Evolutionary conservation across 805 yeast species (phyloP).

Genomic region (Nakazawaea pomicola): DNA sequence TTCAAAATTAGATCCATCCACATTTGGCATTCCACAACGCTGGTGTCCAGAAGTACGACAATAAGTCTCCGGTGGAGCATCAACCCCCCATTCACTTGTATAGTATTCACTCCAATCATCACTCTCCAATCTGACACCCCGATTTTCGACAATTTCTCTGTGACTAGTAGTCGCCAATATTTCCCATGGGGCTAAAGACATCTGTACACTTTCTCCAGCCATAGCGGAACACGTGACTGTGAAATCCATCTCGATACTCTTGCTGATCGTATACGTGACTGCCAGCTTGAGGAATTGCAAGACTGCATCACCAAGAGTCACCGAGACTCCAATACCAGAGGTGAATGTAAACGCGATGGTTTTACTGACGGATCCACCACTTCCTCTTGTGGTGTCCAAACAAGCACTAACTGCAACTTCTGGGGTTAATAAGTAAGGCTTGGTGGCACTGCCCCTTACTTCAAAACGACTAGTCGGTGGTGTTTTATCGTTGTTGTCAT

Average conservation of each 20-base stretch:
- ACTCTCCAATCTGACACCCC: not conserved
- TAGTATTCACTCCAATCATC: conserved; percentile 4
- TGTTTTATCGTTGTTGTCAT: not conserved
- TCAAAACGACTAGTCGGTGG: conserved; percentile 1
- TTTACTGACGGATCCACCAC: conserved; percentile 9
- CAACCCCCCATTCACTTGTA: conserved; percentile 10
- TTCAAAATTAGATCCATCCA: conserved; percentile 3
- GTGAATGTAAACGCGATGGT: not conserved
- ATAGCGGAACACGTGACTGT: conserved; percentile 7
- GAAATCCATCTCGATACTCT: too few relatives aligned
- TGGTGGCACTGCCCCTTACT: not conserved
- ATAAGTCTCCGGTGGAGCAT: conserved; percentile 8
- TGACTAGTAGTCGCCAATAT: not conserved
- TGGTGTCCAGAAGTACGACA: conserved; percentile 4
- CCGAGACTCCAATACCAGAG: conserved; percentile 5
- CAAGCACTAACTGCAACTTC: conserved; percentile 9
- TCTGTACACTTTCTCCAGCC: conserved; percentile 12
- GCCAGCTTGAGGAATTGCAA: too few relatives aligned
- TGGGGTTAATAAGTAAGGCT: conserved; percentile 3
- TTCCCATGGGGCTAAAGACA: conserved; percentile 10
- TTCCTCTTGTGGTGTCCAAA: conserved; percentile 7
- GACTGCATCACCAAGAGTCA: not conserved
- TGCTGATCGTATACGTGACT: too few relatives aligned
- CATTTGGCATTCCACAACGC: conserved; percentile 7
- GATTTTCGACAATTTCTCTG: not conserved